These are phyloP conservation scores for Nitzschia sp. DNA, from an alignment of 108 stramenopile species.

Conservation along the genomic window DNA sequence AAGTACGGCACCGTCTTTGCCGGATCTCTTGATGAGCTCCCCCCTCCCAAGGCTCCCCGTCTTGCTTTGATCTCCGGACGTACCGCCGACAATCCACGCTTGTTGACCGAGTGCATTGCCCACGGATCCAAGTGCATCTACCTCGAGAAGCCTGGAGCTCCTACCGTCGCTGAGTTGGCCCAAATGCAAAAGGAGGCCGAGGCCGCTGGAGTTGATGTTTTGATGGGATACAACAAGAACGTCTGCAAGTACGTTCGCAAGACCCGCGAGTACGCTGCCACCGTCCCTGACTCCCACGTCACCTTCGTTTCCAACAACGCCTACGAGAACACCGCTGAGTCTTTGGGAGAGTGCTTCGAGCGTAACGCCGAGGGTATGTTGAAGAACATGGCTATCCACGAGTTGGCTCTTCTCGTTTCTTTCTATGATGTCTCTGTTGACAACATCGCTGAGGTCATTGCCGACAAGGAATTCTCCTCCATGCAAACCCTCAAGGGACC, in stretches of 20 bases:
- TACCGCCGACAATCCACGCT: slow-evolving; percentile 85
- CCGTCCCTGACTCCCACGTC: slow-evolving; percentile 68
- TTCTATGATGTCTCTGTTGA: slow-evolving; percentile 89
- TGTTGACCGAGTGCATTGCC: slow-evolving; percentile 80
- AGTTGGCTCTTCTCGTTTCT: slow-evolving; percentile 82
- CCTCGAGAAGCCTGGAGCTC: slow-evolving; percentile 91
- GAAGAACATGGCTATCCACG: slow-evolving; percentile 95
- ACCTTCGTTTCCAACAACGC: slow-evolving; percentile 91
- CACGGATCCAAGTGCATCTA: slow-evolving; percentile 71
- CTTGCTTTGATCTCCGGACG: slow-evolving; percentile 83
- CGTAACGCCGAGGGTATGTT: slow-evolving; percentile 92
- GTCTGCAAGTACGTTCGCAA: slow-evolving; percentile 90
- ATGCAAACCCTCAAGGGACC: slow-evolving; percentile 82
- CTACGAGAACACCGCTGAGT: slow-evolving; percentile 84
- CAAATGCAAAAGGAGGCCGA: slow-evolving; percentile 70
- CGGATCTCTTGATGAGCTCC: slow-evolving; percentile 59
- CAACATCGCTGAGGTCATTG: slow-evolving; percentile 74
- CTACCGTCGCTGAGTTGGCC: slow-evolving; percentile 80
- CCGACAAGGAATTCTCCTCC: slow-evolving; percentile 85
- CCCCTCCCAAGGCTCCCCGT: slow-evolving; percentile 68
- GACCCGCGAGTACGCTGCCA: slow-evolving; percentile 79
- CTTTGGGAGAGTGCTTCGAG: slow-evolving; percentile 92
- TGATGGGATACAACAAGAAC: slow-evolving; percentile 94
- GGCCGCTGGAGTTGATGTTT: slow-evolving; percentile 74
- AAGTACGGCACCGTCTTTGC: slow-evolving; percentile 64